These are phyloP conservation scores for Biscogniauxia mediterranea DNA, from an alignment of 2,329 filamentous ascomycete species.

Conservation along the genomic window DNA sequence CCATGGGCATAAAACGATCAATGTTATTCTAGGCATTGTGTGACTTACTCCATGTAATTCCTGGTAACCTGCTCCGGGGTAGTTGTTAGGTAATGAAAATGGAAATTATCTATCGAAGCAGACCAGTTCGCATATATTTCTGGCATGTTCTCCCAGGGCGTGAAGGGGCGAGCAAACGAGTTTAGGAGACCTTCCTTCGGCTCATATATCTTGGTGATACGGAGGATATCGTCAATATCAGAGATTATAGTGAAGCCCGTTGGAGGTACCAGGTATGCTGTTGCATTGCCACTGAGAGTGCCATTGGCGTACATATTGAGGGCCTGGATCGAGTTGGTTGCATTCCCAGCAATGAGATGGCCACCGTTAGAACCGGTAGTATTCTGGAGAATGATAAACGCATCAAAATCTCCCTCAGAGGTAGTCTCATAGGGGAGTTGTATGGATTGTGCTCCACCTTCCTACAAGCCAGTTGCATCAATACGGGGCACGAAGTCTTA, in stretches of 20 bases:
- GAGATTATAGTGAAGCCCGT: conserved; percentile 70
- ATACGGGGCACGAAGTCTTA: not conserved
- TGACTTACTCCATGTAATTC: conserved; percentile 66
- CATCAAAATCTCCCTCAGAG: conserved; percentile 68
- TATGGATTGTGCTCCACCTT: conserved; percentile 61
- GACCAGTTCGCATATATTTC: conserved; percentile 76
- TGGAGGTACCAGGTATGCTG: conserved; percentile 71
- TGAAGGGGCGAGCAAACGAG: conserved; percentile 70
- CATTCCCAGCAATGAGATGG: conserved; percentile 60
- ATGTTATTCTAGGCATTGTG: too few species aligned
- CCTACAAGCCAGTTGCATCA: conserved; percentile 22
- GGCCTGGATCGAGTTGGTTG: conserved; percentile 62
- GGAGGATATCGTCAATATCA: conserved; percentile 78
- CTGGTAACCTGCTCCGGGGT: conserved; percentile 75
- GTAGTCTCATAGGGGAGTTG: conserved; percentile 66
- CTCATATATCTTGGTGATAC: conserved; percentile 78
- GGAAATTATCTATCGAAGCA: conserved; percentile 60
- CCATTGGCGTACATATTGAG: conserved; percentile 67
- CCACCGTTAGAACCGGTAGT: conserved; percentile 48
- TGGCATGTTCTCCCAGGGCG: conserved; percentile 76
- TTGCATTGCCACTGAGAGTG: conserved; percentile 67
- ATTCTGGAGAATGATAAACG: conserved; percentile 63
- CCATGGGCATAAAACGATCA: not conserved
- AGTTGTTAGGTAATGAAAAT: conserved; percentile 81
- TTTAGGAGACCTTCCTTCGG: conserved; percentile 74